Conservation (phyloP, 306 rosid genomes). For the Lagenaria siceraria region DNA sequence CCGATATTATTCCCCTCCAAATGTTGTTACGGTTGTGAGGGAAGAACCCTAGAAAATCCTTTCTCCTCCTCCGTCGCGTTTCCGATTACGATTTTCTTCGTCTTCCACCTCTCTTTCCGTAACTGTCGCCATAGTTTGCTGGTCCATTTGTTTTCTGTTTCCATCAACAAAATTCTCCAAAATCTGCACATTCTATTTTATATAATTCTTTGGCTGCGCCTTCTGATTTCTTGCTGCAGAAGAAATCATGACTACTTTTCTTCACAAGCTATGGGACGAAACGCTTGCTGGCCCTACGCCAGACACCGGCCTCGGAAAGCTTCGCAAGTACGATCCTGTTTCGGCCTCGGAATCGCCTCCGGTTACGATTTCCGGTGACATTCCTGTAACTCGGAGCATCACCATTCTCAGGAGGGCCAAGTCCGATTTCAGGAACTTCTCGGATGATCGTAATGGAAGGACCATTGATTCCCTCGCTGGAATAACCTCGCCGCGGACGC, state of each 20-base stretch:
- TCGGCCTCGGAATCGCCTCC: conserved; percentile 13
- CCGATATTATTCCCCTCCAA: background rate
- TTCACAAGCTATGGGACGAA: conserved; percentile 97
- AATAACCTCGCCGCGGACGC: conserved; percentile 40
- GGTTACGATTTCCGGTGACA: conserved; percentile 8
- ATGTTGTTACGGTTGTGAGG: background rate
- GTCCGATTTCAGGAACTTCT: conserved; percentile 2
- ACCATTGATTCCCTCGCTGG: conserved; percentile 19
- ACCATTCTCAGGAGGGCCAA: conserved; percentile 40
- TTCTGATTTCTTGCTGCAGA: background rate
- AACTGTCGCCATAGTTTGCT: background rate
- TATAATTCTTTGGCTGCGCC: background rate
- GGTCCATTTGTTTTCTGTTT: background rate
- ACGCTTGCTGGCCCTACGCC: conserved; percentile 88
- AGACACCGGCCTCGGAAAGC: conserved; percentile 75
- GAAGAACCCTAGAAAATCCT: background rate
- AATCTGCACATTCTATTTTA: background rate
- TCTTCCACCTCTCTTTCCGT: background rate
- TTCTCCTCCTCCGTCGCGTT: background rate
- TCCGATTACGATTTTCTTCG: background rate
- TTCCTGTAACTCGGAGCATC: conserved; percentile 50
- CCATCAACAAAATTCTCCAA: background rate
- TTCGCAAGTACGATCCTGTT: conserved; percentile 55
- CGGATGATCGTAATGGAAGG: background rate
- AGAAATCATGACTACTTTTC: conserved; percentile 39